Conservation (phyloP, 1,139 yeast species). For the Suhomyces wounanorum region DNA sequence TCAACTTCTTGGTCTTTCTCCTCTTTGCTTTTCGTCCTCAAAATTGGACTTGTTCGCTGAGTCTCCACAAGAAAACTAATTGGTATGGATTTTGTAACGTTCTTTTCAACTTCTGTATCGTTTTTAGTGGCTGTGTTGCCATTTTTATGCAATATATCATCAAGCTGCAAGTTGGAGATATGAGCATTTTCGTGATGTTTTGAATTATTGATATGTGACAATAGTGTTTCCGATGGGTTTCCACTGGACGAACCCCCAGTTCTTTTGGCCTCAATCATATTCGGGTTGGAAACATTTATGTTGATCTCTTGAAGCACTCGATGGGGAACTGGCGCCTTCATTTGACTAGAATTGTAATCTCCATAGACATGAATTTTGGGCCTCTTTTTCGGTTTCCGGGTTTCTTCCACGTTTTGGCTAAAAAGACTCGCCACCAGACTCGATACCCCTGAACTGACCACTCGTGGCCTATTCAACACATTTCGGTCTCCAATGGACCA, state of each 20-base stretch:
- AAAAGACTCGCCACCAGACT: constrained; percentile 7
- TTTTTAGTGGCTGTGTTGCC: background rate
- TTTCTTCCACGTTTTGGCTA: constrained; percentile 1
- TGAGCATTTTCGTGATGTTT: background rate
- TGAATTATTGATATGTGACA: background rate
- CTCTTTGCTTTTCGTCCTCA: background rate
- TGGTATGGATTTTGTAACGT: constrained; percentile 3
- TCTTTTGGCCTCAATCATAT: background rate
- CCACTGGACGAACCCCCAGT: background rate
- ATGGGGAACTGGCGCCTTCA: background rate
- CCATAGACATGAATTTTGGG: constrained; percentile 14
- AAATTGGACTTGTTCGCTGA: constrained; percentile 1
- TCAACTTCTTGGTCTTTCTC: background rate
- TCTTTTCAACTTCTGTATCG: background rate
- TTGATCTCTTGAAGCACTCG: constrained; percentile 3
- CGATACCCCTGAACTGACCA: background rate
- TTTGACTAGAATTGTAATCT: background rate
- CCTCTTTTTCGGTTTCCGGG: constrained; percentile 9
- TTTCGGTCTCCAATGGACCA: constrained; percentile 5
- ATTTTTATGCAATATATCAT: background rate
- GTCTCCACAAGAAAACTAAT: constrained; percentile 7
- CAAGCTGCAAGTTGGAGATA: background rate
- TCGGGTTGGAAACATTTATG: background rate
- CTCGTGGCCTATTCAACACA: constrained; percentile 7
- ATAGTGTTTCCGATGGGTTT: background rate